phyloP scores from a whole-genome alignment of 192 early-diverging fungal species.

The Borealophlyctis nickersoniae region DNA sequence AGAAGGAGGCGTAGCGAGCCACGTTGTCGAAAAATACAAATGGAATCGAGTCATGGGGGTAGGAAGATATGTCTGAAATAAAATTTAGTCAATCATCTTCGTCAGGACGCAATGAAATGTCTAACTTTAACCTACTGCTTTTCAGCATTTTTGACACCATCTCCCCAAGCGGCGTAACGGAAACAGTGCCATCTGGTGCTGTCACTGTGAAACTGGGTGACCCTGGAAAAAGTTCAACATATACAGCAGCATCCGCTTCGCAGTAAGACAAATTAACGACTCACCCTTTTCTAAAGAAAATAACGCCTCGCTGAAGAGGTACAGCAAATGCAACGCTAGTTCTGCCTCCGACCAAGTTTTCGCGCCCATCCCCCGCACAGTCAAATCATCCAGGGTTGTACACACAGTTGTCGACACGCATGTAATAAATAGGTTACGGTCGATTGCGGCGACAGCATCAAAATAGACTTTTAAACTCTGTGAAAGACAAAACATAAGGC shows the following conservation, averaged over 20 bases:
- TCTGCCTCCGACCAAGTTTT: constrained; percentile 71
- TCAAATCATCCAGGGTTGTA: constrained; percentile 60
- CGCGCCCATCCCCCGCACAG: constrained; percentile 16
- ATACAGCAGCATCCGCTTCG: too few species aligned
- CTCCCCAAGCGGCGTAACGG: constrained; percentile 51
- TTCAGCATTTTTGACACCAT: constrained; percentile 64
- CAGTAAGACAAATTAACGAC: too few species aligned
- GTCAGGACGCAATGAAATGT: constrained; percentile 31
- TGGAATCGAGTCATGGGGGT: constrained; percentile 71
- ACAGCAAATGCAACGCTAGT: constrained; percentile 69
- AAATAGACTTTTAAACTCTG: constrained; percentile 41
- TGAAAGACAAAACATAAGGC: not conserved
- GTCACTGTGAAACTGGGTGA: constrained; percentile 32
- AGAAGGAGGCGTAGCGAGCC: constrained; percentile 68
- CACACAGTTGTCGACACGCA: constrained; percentile 62
- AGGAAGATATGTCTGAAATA: constrained; percentile 61
- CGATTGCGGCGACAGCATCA: constrained; percentile 74
- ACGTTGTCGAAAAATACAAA: constrained; percentile 74
- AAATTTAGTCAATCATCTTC: not conserved
- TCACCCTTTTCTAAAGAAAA: constrained; percentile 14
- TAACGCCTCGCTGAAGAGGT: constrained; percentile 61
- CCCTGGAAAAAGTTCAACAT: too few species aligned
- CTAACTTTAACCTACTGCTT: constrained; percentile 49
- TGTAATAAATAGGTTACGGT: constrained; percentile 53
- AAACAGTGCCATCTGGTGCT: constrained; percentile 5